Evolutionary conservation across 106 monocot species (phyloP), one percentile per base, ranked within the genome.

Genomic region (Allium fistulosum): DNA sequence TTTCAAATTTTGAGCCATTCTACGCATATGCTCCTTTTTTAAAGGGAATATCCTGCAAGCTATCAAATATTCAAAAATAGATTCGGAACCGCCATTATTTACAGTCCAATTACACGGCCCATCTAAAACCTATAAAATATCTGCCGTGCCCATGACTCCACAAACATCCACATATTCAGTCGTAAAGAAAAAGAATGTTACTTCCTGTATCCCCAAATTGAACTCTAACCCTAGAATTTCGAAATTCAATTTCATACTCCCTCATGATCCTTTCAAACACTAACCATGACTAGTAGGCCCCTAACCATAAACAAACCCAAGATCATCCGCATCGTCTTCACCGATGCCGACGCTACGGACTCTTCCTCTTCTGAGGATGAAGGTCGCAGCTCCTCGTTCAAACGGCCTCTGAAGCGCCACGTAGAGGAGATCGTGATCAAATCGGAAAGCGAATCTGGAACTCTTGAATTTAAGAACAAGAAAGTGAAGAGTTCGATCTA

Each of bases 321-420:
- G 67, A 58, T 75, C 67, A 45, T 75, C 11, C 66, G 74, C 59
- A 46, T 75, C n/a, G 50, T 51, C 51, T 75, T 75, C 67, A 37
- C 49, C 49, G 74, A 75, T 26, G 67, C 58, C 37, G 74, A 75
- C 59, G 74, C 74, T 11, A 75, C 74, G 10, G 67, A 75, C 56
- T 75, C 74, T 5, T 75, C 74, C 14, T 68, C 67, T 46, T 18
- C 50, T 15, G 74, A 75, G 13, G 67, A 67, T 26, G 74, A 60
- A 17, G 4, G 5, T 37, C 37, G 45, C 0, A 53, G 26, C 3
- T 2, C 15, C 26, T 27, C 5, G 0, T 1, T 1, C 28, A 17
- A 65, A 8, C 50, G 46, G 0, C 66, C 67, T 0, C 56, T 61
- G 27, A 74, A 61, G 74, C 58, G 67, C 59, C 74, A 67, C 60